These are phyloP conservation scores for Backusella tuberculispora DNA, from an alignment of 192 early-diverging fungal genomes.

Conservation along the genomic window DNA sequence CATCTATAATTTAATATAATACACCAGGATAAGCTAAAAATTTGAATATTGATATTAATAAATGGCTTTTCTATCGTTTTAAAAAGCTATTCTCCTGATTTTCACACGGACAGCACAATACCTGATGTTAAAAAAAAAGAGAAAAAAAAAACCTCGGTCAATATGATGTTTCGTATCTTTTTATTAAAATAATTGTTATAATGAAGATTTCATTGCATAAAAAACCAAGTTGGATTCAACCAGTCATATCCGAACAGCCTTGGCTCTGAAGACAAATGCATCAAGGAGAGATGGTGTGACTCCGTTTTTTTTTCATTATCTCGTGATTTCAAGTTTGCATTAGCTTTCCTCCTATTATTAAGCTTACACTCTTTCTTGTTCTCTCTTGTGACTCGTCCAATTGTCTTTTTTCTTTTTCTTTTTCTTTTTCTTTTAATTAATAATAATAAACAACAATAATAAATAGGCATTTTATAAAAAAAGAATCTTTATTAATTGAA, in stretches of 20 bases:
- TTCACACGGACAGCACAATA: no score
- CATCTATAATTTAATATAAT: no score
- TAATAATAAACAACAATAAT: background rate
- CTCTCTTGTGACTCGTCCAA: conserved; percentile 10
- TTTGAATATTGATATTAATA: no score
- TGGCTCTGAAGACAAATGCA: background rate
- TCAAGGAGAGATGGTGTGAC: background rate
- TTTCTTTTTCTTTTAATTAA: background rate
- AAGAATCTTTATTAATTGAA: background rate
- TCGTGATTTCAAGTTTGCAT: background rate
- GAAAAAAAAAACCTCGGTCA: no score
- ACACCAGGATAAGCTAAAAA: no score
- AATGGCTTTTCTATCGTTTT: no score
- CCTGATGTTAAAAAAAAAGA: no score
- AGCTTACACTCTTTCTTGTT: background rate
- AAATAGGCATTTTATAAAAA: background rate
- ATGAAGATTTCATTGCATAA: no score
- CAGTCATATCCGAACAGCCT: background rate
- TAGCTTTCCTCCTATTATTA: background rate
- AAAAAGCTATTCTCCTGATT: no score
- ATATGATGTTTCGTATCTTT: no score
- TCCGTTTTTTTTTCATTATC: background rate
- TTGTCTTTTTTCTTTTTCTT: background rate
- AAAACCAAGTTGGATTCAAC: no score
- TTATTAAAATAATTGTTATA: no score